A percentile compares a stretch with the other conserved stretches of the same genome.
phyloP scores from a whole-genome alignment of 75 land plant species.

The Larix kaempferi region DNA sequence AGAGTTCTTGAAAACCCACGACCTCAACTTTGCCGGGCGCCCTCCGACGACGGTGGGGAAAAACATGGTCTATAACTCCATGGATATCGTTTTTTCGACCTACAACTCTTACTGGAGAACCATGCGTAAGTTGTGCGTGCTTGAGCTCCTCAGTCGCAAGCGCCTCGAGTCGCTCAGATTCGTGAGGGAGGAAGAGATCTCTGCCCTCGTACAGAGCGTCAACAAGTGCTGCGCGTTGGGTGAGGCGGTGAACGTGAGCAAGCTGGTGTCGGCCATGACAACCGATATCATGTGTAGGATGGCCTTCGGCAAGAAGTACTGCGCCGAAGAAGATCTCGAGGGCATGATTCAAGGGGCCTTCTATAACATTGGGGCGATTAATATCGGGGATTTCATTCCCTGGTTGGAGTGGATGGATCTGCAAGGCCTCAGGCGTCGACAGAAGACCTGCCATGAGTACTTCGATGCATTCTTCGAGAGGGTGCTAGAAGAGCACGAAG shows the following conservation, averaged over 20 bases:
- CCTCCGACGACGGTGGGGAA: background rate
- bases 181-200: background rate
- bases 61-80: too few relatives aligned
- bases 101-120: constrained; percentile 15
- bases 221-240: background rate
- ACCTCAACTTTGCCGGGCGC: background rate
- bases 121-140: constrained; percentile 12
- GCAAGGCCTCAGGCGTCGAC: constrained; percentile 2
- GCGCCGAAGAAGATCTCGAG: too few relatives aligned
- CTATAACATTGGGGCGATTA: background rate
- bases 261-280: background rate
- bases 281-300: background rate
- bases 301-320: background rate
- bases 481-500: background rate
- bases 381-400: constrained; percentile 11
- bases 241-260: background rate
- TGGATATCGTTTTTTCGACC: too few relatives aligned
- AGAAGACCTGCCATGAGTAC: background rate
- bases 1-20: constrained; percentile 5
- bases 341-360: background rate
- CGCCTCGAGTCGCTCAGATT: background rate
- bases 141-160: constrained; percentile 15
- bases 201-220: background rate
- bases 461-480: constrained; percentile 4
- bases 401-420: background rate